Evolutionary conservation across 2,329 filamentous ascomycete species (phyloP).

Genomic region (Epichloe coenophiala): DNA sequence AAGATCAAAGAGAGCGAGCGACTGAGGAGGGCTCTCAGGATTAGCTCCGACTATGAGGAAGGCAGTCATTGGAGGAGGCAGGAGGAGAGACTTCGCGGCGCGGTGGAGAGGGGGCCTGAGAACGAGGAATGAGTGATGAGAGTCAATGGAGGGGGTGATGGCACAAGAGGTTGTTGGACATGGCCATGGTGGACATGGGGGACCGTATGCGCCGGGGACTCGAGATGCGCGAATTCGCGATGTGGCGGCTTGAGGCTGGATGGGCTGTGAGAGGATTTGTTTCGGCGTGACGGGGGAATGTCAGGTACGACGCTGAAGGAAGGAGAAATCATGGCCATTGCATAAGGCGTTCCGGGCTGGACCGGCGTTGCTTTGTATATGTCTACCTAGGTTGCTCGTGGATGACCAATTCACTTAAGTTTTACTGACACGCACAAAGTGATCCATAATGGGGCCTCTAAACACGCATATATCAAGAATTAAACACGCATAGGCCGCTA

Average conservation of each 20-base stretch:
- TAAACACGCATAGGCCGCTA: too few relatives aligned
- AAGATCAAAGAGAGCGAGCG: conserved; percentile 94
- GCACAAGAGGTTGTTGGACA: too few relatives aligned
- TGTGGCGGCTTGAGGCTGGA: too few relatives aligned
- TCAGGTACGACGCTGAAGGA: not conserved
- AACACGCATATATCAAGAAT: too few relatives aligned
- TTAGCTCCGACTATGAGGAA: conserved; percentile 74
- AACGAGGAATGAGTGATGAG: conserved; percentile 2
- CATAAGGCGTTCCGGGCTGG: not conserved
- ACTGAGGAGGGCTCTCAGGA: conserved; percentile 73
- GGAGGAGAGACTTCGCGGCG: conserved; percentile 49
- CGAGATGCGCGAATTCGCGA: too few relatives aligned
- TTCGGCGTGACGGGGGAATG: not conserved
- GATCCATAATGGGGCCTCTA: too few relatives aligned
- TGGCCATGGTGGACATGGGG: not conserved
- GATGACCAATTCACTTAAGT: not conserved
- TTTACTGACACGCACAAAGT: too few relatives aligned
- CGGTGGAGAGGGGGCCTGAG: conserved; percentile 25
- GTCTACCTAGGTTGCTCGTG: not conserved
- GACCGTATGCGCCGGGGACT: not conserved
- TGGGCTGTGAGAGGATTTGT: not conserved
- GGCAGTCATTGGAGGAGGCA: conserved; percentile 76
- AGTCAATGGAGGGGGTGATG: too few relatives aligned
- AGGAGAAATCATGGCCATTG: not conserved
- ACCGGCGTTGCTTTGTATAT: not conserved